phyloP scores from a whole-genome alignment of 768 basidiomycete genomes.

The Tricholoma sp. region DNA sequence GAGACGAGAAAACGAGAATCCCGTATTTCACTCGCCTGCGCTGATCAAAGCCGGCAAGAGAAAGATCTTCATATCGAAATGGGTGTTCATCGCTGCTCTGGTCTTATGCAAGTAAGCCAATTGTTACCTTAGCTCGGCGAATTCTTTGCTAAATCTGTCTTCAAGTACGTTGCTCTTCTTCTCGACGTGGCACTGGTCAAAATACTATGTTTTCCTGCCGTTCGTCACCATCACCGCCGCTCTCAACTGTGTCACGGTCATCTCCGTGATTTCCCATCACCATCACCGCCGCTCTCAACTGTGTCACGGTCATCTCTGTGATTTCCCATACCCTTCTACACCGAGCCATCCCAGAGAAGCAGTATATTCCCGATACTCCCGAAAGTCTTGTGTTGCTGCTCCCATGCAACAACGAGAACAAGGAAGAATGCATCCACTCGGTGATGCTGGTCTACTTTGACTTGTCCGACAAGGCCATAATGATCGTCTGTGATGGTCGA shows the following conservation, averaged over 20 bases:
- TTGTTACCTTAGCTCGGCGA: not conserved
- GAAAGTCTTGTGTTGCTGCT: not conserved
- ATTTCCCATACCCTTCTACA: not conserved
- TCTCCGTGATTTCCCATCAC: no score
- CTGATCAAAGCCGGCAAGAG: not conserved
- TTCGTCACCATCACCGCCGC: not conserved
- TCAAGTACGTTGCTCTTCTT: not conserved
- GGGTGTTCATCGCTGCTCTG: not conserved
- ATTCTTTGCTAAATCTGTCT: not conserved
- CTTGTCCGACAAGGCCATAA: not conserved
- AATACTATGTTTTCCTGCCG: not conserved
- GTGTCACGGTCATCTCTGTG: not conserved
- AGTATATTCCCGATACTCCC: not conserved
- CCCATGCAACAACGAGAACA: not conserved
- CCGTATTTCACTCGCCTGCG: not conserved
- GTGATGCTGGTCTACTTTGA: not conserved
- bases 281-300: not conserved
- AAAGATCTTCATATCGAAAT: not conserved
- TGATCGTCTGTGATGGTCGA: not conserved
- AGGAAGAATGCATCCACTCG: not conserved
- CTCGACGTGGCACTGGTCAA: not conserved
- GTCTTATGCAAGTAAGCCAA: not conserved
- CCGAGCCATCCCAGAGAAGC: not conserved
- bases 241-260: not conserved
- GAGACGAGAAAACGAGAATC: not conserved